phyloP scores from a whole-genome alignment of 108 stramenopile species.

The Mayamaea pseudoterrestris region DNA sequence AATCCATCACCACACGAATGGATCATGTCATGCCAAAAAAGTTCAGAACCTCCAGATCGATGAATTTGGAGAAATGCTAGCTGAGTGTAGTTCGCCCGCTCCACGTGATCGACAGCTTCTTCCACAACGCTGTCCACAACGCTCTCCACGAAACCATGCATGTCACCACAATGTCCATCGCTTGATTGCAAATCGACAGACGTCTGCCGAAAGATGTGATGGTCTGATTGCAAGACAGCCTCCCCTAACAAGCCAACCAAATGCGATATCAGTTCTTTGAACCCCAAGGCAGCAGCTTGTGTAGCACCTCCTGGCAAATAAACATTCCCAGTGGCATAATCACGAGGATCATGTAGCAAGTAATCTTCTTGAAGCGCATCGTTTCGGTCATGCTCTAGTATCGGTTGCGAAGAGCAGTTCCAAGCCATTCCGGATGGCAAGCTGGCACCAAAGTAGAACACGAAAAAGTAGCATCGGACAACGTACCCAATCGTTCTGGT shows the following conservation, averaged over 20 bases:
- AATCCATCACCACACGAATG: slow-evolving; percentile 53
- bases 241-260: slow-evolving; percentile 7
- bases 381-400: background rate
- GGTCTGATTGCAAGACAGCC: background rate
- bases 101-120: slow-evolving; percentile 39
- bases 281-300: slow-evolving; percentile 53
- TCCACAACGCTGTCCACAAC: slow-evolving; percentile 30
- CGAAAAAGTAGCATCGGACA: slow-evolving; percentile 66
- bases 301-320: slow-evolving; percentile 61
- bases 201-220: background rate
- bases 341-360: slow-evolving; percentile 7
- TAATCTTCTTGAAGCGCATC: slow-evolving; percentile 1
- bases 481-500: slow-evolving; percentile 70
- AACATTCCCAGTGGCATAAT: slow-evolving; percentile 5
- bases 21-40: slow-evolving; percentile 88
- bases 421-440: slow-evolving; percentile 18
- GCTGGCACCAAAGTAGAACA: slow-evolving; percentile 76
- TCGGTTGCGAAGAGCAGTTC: slow-evolving; percentile 1
- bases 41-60: slow-evolving; percentile 74
- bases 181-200: background rate
- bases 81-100: slow-evolving; percentile 60
- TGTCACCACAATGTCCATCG: too few species aligned
- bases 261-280: slow-evolving; percentile 51
- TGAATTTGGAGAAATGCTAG: slow-evolving; percentile 75
- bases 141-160: slow-evolving; percentile 13